Evolutionary conservation across 2,329 filamentous ascomycete genomes (phyloP).

Genomic region (Colletotrichum sp.): DNA sequence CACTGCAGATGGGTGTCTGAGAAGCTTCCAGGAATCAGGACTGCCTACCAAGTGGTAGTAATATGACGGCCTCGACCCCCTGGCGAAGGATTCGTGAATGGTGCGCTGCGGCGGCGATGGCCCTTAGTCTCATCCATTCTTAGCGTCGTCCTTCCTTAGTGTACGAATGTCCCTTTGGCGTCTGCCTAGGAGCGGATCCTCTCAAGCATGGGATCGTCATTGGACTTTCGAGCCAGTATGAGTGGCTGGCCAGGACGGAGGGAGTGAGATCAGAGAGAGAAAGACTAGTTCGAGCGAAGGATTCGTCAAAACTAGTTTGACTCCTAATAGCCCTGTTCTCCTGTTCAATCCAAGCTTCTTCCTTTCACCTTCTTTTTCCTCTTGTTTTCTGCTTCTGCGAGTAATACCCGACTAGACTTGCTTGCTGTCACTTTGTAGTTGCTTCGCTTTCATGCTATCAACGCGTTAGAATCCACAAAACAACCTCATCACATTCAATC

Average conservation of each 20-base stretch:
- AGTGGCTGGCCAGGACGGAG: neutral
- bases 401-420: neutral
- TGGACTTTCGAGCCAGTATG: neutral
- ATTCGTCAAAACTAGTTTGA: neutral
- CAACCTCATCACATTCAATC: neutral
- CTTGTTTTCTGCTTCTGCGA: neutral
- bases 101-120: neutral
- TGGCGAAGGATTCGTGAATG: constrained; percentile 15
- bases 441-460: neutral
- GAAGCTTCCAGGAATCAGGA: neutral
- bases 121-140: neutral
- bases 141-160: neutral
- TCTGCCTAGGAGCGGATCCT: neutral
- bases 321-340: neutral
- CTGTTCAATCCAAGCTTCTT: neutral
- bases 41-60: neutral
- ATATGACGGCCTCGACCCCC: neutral
- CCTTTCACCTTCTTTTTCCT: neutral
- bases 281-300: neutral
- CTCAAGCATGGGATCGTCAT: neutral
- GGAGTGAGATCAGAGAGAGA: neutral
- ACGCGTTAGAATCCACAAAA: neutral
- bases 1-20: neutral
- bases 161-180: neutral
- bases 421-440: neutral